Conservation (phyloP, 2,329 filamentous ascomycete species). For the Fusarium anthophilum region DNA sequence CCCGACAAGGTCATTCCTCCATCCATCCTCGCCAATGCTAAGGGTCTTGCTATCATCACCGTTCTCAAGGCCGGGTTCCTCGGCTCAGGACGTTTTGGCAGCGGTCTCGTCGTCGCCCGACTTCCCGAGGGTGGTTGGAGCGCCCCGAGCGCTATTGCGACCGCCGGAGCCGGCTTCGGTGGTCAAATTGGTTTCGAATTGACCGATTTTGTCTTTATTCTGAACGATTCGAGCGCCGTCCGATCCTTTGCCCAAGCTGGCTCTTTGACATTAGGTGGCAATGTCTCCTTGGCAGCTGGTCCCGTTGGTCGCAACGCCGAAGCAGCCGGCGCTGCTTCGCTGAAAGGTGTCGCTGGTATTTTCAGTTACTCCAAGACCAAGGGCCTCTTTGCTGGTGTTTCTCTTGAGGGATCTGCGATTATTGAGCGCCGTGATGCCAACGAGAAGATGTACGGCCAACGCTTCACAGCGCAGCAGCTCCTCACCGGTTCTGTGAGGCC, state of each 20-base stretch:
- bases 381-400: slow-evolving; percentile 94
- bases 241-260: slow-evolving; percentile 94
- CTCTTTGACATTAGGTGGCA: slow-evolving; percentile 91
- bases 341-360: slow-evolving; percentile 88
- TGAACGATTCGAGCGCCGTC: slow-evolving; percentile 90
- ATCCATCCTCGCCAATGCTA: slow-evolving; percentile 86
- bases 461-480: slow-evolving; percentile 82
- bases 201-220: slow-evolving; percentile 96
- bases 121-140: slow-evolving; percentile 82
- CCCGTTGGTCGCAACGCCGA: slow-evolving; percentile 95
- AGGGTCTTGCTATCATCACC: slow-evolving; percentile 87
- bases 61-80: slow-evolving; percentile 90
- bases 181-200: slow-evolving; percentile 89
- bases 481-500: slow-evolving; percentile 80
- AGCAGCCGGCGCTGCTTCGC: slow-evolving; percentile 90
- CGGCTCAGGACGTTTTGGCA: slow-evolving; percentile 82
- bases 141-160: slow-evolving; percentile 82
- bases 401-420: slow-evolving; percentile 89
- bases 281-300: slow-evolving; percentile 94
- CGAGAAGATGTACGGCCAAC: slow-evolving; percentile 90
- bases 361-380: slow-evolving; percentile 99
- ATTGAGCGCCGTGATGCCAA: slow-evolving; percentile 97
- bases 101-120: slow-evolving; percentile 82
- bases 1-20: slow-evolving; percentile 98
- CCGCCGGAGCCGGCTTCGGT: slow-evolving; percentile 82